phyloP scores from a whole-genome alignment of 1,284 basidiomycete species.

The Fomitopsis betulina region DNA sequence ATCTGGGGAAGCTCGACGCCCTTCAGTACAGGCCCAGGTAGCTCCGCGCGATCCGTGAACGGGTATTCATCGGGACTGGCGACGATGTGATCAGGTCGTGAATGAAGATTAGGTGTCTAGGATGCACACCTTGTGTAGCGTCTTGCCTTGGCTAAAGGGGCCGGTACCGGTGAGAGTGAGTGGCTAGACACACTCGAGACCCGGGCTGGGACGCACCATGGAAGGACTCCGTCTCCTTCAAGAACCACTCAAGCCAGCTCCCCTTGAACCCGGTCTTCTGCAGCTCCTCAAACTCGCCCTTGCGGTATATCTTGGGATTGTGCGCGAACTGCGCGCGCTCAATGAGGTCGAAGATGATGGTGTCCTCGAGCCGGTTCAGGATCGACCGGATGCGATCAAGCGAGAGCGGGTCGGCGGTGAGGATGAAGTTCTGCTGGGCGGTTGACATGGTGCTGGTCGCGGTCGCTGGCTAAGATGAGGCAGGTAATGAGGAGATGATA shows the following conservation, averaged over 20 bases:
- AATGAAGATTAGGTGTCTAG: not conserved
- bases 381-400: slow-evolving; percentile 85
- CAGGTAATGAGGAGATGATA: not conserved
- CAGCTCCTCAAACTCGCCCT: slow-evolving; percentile 76
- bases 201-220: slow-evolving; percentile 64
- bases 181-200: not conserved
- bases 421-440: slow-evolving; percentile 53
- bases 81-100: not conserved
- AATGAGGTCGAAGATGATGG: slow-evolving; percentile 96
- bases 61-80: slow-evolving; percentile 94
- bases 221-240: slow-evolving; percentile 91
- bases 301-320: slow-evolving; percentile 88
- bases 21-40: slow-evolving; percentile 82
- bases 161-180: not conserved
- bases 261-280: slow-evolving; percentile 70
- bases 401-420: slow-evolving; percentile 73
- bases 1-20: slow-evolving; percentile 75
- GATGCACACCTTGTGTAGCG: slow-evolving; percentile 78
- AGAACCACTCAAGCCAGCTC: slow-evolving; percentile 96
- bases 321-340: slow-evolving; percentile 96
- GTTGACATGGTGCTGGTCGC: slow-evolving; percentile 40
- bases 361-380: slow-evolving; percentile 91
- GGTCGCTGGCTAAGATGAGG: not conserved
- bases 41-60: slow-evolving; percentile 69
- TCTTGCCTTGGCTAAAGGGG: slow-evolving; percentile 77